phyloP scores from a whole-genome alignment of 768 basidiomycete species.

The Psilocybe cyanescens region DNA sequence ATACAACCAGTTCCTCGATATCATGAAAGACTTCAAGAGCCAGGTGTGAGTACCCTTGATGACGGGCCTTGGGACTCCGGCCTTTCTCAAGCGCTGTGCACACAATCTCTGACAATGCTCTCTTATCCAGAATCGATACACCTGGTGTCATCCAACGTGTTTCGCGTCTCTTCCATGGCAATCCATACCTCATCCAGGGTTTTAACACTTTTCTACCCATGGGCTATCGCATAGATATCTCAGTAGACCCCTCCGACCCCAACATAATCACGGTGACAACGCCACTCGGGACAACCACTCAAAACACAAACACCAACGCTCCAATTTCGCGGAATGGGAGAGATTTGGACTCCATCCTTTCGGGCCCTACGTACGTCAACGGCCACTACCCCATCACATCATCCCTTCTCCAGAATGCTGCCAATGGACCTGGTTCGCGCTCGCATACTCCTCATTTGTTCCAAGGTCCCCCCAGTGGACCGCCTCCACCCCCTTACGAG shows the following conservation, averaged over 20 bases:
- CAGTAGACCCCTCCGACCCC: conserved; percentile 68
- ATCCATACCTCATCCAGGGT: conserved; percentile 89
- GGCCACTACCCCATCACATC: conserved; percentile 28
- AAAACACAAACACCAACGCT: conserved; percentile 50
- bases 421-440: conserved; percentile 48
- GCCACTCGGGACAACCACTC: conserved; percentile 72
- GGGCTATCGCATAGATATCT: conserved; percentile 92
- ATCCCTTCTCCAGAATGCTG: conserved; percentile 36
- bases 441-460: conserved; percentile 58
- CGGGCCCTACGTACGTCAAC: conserved; percentile 33
- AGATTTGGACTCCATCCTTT: conserved; percentile 34
- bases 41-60: conserved; percentile 63
- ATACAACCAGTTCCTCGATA: conserved; percentile 93
- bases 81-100: conserved; percentile 7
- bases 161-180: conserved; percentile 89
- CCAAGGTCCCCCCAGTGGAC: conserved; percentile 30
- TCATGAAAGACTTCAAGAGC: conserved; percentile 99
- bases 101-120: conserved; percentile 15
- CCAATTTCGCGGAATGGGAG: conserved; percentile 31
- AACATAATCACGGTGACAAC: conserved; percentile 84
- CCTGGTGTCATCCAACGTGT: conserved; percentile 97
- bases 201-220: conserved; percentile 98
- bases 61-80: not conserved
- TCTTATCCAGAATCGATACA: conserved; percentile 81
- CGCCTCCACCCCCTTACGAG: conserved; percentile 38